Base-by-base conservation (phyloP, 345 rosid species). In the Zanthoxylum bungeanum region DNA sequence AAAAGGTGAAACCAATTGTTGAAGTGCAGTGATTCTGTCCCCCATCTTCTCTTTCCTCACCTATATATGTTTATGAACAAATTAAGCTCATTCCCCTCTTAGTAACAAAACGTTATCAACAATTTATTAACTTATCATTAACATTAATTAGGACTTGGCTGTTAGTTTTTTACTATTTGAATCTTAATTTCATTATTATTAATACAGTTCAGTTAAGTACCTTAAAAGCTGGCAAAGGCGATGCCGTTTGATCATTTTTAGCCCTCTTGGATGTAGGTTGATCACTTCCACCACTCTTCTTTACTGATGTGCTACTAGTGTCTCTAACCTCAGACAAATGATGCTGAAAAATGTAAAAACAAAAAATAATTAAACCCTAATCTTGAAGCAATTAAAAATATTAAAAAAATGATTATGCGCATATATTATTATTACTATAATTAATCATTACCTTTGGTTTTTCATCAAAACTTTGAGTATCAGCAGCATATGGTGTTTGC, bases 21-120 rank as follows among this genome's bases (percentile, higher is more conserved):
- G 99, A 73, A 96, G 99, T 65, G 98, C 93, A 83, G 98, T 94
- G 92, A 96, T 96, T 93, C 97, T 91, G 98, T 96, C 99, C 88
- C 98, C 98, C 97, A 89, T 91, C 87, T 96, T 96, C 90, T 91
- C 98, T 87, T 93, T 96, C 84, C 93, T 91, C 85, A 86, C 99
- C 99, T 96, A 79, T 12, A 27, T n/a, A n/a, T n/a, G n/a, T n/a
- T n/a, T n/a, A n/a, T 30, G 44, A 70, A 68, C 57, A 77, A 74
- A 70, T 14, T 14, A 44, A 44, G n/a, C 49, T 16, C 2, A 14
- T 12, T 14, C n/a, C 49, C 19, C 3, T 44, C 49, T 44, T 44
- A 14, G 12, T 44, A 44, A 14, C n/a, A 44, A 44, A 14, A 44
- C n/a, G n/a, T n/a, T n/a, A n/a, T n/a, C n/a, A n/a, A n/a, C 16